A percentile compares a stretch with the other conserved stretches of the same genome.
Conservation (phyloP, 306 rosid species). For the Inga leiocalycina region DNA sequence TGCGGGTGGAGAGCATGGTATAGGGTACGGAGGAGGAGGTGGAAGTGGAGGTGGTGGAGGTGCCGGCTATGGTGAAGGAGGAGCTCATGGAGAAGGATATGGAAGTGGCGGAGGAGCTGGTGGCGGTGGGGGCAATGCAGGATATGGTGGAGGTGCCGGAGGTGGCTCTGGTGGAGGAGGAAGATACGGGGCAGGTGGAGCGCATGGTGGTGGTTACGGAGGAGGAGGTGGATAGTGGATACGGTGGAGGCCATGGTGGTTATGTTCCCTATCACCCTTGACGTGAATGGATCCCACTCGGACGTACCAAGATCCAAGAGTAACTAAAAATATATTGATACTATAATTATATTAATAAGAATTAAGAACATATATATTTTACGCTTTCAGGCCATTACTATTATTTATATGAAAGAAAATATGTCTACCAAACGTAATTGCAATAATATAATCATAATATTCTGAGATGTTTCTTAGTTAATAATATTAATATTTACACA, state of each 20-base stretch:
- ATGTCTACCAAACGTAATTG: slow-evolving; percentile 29
- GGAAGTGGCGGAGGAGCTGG: slow-evolving; percentile 39
- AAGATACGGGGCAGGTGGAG: slow-evolving; percentile 27
- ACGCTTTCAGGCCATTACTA: background rate
- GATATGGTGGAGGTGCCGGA: slow-evolving; percentile 21
- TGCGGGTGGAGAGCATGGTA: background rate
- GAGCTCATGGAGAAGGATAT: slow-evolving; percentile 23
- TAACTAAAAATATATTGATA: slow-evolving; percentile 29
- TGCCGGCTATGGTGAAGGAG: slow-evolving; percentile 39
- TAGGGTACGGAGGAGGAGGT: background rate
- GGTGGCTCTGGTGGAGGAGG: slow-evolving; percentile 43
- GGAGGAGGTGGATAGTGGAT: slow-evolving; percentile 45
- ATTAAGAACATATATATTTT: background rate
- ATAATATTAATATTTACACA: background rate
- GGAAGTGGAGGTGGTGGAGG: slow-evolving; percentile 45
- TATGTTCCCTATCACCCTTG: slow-evolving; percentile 41
- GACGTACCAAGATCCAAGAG: slow-evolving; percentile 11
- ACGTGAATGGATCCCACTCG: slow-evolving; percentile 3
- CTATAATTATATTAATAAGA: background rate
- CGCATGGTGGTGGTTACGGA: slow-evolving; percentile 33
- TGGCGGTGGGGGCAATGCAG: slow-evolving; percentile 27
- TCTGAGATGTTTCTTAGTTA: background rate
- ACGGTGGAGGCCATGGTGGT: slow-evolving; percentile 67
- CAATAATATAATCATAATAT: slow-evolving; percentile 7
- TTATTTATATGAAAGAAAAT: slow-evolving; percentile 31